Evolutionary conservation across 2,329 filamentous ascomycete species (phyloP).

Genomic region (Diplodia scrobiculata): DNA sequence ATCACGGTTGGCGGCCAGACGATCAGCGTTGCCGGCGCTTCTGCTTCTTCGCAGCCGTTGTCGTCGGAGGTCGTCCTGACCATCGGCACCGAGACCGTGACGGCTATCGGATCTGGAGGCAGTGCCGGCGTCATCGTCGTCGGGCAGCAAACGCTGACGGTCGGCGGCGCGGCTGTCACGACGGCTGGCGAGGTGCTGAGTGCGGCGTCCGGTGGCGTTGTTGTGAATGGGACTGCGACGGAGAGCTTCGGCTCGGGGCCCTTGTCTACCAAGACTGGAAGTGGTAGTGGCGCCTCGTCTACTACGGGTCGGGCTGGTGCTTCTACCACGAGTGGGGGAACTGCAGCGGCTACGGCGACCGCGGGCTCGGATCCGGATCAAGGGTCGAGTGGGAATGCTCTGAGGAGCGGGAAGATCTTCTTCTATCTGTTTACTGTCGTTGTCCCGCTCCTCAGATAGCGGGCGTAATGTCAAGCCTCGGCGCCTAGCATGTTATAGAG

Average conservation of each 20-base stretch:
- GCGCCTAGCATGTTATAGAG: too few species aligned
- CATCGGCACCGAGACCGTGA: background rate
- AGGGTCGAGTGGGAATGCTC: background rate
- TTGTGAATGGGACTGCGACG: background rate
- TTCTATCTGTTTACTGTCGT: background rate
- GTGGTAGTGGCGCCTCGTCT: background rate
- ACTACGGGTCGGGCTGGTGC: background rate
- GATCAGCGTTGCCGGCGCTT: background rate
- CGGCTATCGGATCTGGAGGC: background rate
- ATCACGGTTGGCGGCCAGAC: background rate
- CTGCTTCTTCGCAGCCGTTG: too few species aligned
- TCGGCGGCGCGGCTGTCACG: background rate
- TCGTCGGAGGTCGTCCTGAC: background rate
- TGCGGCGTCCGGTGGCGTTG: background rate
- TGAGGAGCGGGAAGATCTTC: background rate
- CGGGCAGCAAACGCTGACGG: background rate
- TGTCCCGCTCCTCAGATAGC: background rate
- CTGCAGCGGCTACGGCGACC: background rate
- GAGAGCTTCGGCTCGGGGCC: background rate
- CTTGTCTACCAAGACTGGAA: background rate
- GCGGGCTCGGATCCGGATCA: background rate
- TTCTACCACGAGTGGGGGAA: background rate
- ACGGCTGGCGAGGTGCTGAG: background rate
- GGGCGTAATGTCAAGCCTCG: background rate
- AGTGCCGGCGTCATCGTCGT: background rate